Base-by-base conservation (phyloP, 176 grass and related monocot genomes). In the Ensete ventricosum region DNA sequence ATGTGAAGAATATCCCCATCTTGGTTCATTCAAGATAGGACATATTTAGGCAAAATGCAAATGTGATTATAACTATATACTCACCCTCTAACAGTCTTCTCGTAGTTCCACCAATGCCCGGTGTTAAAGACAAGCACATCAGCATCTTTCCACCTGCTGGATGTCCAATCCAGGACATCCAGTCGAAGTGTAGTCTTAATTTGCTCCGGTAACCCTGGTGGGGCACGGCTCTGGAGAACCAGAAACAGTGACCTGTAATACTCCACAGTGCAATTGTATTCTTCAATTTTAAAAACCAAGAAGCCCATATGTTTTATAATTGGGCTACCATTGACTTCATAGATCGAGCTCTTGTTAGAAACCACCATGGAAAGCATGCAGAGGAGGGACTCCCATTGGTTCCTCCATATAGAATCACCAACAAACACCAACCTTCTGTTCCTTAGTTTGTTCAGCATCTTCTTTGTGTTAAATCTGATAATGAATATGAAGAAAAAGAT, bases 341-440 rank as follows among this genome's bases (percentile, higher is more conserved):
- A 97, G 76, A 97, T 88, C 16, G 84, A 81, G 69, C 74, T 90
- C 81, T 87, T 82, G 84, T 97, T 78, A 26, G 77, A 72, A 53
- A 87, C 73, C 50, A 79, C 88, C 8, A 48, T 51, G 69, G 90
- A 90, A 52, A 97, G 75, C 93, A 97, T 93, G 51, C 90, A 97
- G 20, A 97, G 79, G 8, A 97, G 85, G 50, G 93, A 97, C 69
- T 97, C 93, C 90, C 90, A 93, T 72, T 97, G 93, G 77, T 97
- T 97, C 76, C 93, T 84, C 22, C 93, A 88, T 59, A 97, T 97
- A 11, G 94, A 97, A 71, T 97, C 90, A 13, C 90, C 94, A 26
- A 88, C 86, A 77, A 97, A 97, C 27, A 83, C 85, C 11, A 97
- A 76, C 64, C 89, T 84, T 64, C 50, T 85, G 79, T 93, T 91